phyloP scores from a whole-genome alignment of 768 basidiomycete species.

The Russula virescens region DNA sequence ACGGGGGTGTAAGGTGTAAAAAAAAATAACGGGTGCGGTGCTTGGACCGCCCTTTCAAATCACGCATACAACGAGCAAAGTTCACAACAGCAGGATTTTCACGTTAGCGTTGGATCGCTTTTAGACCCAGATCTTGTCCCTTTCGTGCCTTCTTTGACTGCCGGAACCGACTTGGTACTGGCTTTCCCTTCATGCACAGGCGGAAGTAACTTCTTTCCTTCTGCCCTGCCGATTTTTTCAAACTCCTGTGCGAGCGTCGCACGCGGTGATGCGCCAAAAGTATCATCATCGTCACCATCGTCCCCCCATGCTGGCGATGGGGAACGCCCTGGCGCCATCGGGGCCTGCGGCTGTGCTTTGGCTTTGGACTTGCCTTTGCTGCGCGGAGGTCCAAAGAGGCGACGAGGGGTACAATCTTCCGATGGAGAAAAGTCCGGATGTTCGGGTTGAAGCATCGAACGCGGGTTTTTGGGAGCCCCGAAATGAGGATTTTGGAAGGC shows the following conservation, averaged over 20 bases:
- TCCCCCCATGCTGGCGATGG: conserved; percentile 11
- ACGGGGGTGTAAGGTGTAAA: conserved; percentile 1
- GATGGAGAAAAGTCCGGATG: conserved; percentile 25
- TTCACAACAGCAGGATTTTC: background rate
- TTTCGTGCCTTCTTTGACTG: background rate
- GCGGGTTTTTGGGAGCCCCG: conserved; percentile 12
- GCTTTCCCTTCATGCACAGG: conserved; percentile 6
- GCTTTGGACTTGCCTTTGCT: background rate
- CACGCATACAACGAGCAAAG: background rate
- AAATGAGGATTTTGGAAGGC: conserved; percentile 24
- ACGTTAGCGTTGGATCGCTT: background rate
- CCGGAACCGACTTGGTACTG: background rate
- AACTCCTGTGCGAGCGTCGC: conserved; percentile 20
- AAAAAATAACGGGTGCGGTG: background rate
- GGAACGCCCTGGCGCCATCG: conserved; percentile 6
- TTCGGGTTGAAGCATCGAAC: conserved; percentile 16
- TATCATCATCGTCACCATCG: conserved; percentile 12
- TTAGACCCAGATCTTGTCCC: background rate
- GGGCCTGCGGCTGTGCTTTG: background rate
- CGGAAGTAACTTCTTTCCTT: conserved; percentile 1
- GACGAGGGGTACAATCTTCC: conserved; percentile 23
- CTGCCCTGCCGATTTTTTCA: conserved; percentile 15
- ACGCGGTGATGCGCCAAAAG: conserved; percentile 3
- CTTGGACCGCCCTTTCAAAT: background rate
- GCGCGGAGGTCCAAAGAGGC: conserved; percentile 16